phyloP scores from a whole-genome alignment of 345 rosid species.

The Sonneratia caseolaris region DNA sequence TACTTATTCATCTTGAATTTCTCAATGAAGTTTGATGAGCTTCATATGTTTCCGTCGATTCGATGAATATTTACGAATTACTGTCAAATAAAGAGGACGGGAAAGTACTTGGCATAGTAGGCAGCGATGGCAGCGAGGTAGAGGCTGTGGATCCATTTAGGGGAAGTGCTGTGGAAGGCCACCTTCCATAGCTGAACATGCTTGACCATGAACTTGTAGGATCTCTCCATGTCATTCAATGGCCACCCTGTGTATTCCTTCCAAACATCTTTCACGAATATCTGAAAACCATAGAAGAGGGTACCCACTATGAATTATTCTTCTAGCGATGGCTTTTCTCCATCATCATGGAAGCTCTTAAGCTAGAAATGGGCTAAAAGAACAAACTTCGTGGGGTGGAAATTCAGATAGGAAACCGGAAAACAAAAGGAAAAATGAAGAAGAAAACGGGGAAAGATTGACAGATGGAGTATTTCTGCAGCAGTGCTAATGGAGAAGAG shows the following conservation, averaged over 20 bases:
- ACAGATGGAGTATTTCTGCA: no score
- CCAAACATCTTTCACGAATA: conserved; percentile 91
- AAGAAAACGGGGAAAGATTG: no score
- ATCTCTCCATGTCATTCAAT: conserved; percentile 80
- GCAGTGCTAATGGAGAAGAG: no score
- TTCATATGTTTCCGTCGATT: not conserved
- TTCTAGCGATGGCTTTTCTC: not conserved
- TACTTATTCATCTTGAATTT: not conserved
- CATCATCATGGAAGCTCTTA: not conserved
- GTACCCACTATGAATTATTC: not conserved
- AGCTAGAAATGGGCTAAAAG: not conserved
- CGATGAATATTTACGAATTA: not conserved
- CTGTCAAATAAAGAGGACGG: not conserved
- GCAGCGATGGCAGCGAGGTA: conserved; percentile 93
- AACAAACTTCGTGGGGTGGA: not conserved
- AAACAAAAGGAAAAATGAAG: not conserved
- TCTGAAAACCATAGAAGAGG: conserved; percentile 22
- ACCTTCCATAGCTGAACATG: conserved; percentile 96
- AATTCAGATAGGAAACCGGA: not conserved
- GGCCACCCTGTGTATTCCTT: conserved; percentile 99
- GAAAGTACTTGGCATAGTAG: conserved; percentile 78
- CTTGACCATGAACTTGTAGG: conserved; percentile 93
- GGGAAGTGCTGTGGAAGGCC: conserved; percentile 87
- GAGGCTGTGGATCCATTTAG: conserved; percentile 75
- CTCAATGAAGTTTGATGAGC: not conserved